Evolutionary conservation across 1,139 yeast genomes (phyloP).

Genomic region (Saccharomyces hybrid): DNA sequence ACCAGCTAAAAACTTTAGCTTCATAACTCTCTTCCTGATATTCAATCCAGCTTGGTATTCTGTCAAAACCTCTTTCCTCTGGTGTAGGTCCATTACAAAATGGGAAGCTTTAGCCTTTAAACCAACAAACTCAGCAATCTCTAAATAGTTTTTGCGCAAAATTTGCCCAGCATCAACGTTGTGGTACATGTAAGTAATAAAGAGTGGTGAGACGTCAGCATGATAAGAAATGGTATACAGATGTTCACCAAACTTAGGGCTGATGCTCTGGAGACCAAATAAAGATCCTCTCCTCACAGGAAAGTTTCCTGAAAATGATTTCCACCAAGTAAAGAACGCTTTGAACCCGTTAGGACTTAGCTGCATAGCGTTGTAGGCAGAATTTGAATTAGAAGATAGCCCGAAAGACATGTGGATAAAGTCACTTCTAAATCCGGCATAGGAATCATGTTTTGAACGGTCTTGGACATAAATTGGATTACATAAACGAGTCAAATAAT

Average conservation of each 20-base stretch:
- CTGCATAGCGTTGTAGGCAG: conserved; percentile 64
- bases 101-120: conserved; percentile 61
- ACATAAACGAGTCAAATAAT: conserved; percentile 54
- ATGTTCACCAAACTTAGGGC: conserved; percentile 67
- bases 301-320: conserved; percentile 60
- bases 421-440: conserved; percentile 67
- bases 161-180: conserved; percentile 43
- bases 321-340: conserved; percentile 83
- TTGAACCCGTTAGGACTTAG: conserved; percentile 60
- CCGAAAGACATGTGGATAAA: conserved; percentile 71
- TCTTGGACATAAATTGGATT: conserved; percentile 55
- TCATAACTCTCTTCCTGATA: conserved; percentile 46
- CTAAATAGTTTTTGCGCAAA: conserved; percentile 38
- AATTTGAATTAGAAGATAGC: conserved; percentile 41
- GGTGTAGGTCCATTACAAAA: conserved; percentile 76
- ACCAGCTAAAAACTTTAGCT: conserved; percentile 46
- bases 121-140: conserved; percentile 57
- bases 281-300: conserved; percentile 71
- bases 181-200: conserved; percentile 61
- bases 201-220: conserved; percentile 64
- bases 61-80: conserved; percentile 60
- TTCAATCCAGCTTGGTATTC: conserved; percentile 51
- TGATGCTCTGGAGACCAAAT: conserved; percentile 42
- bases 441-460: conserved; percentile 56
- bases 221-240: conserved; percentile 75